These are phyloP conservation scores for Periconia digitata DNA, from an alignment of 2,329 filamentous ascomycete genomes.

Conservation along the genomic window DNA sequence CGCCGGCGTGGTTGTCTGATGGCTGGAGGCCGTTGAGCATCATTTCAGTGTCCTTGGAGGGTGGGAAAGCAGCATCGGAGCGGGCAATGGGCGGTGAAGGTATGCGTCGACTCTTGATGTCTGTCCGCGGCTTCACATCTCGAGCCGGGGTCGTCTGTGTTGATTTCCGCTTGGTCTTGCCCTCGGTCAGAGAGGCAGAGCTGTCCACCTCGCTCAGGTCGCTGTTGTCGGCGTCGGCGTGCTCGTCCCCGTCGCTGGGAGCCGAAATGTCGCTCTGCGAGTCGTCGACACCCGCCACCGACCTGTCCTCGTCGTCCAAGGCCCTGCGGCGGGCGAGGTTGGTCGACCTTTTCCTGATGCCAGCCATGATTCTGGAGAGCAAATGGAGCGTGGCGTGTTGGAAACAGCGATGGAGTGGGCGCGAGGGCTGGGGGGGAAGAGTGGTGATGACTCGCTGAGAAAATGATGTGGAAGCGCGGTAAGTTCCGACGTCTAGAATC, in stretches of 20 bases:
- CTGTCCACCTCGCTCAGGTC: constrained; percentile 57
- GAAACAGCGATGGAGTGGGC: constrained; percentile 10
- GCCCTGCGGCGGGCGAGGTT: constrained; percentile 42
- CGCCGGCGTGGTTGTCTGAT: constrained; percentile 42
- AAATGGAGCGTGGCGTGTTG: constrained; percentile 5
- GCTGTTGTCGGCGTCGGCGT: constrained; percentile 61
- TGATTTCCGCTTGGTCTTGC: constrained; percentile 41
- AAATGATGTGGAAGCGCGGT: constrained; percentile 34
- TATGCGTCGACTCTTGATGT: constrained; percentile 28
- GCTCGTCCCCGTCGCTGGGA: constrained; percentile 59
- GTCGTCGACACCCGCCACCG: constrained; percentile 58
- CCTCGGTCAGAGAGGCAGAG: constrained; percentile 35
- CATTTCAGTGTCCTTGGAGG: constrained; percentile 59
- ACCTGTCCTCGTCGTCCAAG: constrained; percentile 43
- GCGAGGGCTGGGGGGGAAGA: constrained; percentile 15
- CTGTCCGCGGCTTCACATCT: constrained; percentile 33
- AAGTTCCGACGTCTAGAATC: constrained; percentile 19
- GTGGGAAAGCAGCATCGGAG: constrained; percentile 43
- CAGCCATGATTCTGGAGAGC: constrained; percentile 33
- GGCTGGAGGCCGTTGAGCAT: constrained; percentile 63
- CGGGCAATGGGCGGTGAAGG: constrained; percentile 40
- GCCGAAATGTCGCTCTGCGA: constrained; percentile 64
- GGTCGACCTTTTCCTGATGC: constrained; percentile 38
- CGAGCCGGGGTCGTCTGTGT: constrained; percentile 31
- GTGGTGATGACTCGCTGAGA: constrained; percentile 34